Evolutionary conservation across 768 basidiomycete genomes (phyloP).

Genomic region (Auricularia cornea): DNA sequence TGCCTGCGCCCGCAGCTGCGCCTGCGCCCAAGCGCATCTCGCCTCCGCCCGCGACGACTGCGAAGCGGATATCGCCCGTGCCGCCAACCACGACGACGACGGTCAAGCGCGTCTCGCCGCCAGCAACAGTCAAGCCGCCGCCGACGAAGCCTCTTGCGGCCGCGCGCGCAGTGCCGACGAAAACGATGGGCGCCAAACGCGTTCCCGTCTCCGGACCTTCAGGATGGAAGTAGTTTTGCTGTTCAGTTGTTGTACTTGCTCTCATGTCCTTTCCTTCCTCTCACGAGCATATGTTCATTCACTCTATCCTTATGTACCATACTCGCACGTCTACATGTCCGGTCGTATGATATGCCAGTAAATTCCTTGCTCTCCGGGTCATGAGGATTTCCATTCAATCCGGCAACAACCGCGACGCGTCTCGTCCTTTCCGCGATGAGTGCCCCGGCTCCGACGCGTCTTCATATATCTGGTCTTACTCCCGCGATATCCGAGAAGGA

Average conservation of each 20-base stretch:
- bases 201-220: not conserved
- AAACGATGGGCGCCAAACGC: not conserved
- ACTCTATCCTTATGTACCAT: no score
- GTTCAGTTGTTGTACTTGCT: not conserved
- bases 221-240: not conserved
- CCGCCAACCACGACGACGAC: not conserved
- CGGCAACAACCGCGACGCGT: no score
- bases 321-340: no score
- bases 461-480: slow-evolving; percentile 71
- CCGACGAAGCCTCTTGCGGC: not conserved
- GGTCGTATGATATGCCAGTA: no score
- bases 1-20: not conserved
- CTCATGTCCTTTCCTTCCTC: not conserved
- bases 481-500: slow-evolving; percentile 51
- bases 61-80: not conserved
- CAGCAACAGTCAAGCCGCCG: not conserved
- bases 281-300: not conserved
- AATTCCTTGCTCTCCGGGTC: no score
- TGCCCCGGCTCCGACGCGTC: slow-evolving; percentile 37
- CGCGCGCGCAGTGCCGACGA: not conserved
- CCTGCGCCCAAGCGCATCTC: not conserved
- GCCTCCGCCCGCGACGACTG: not conserved
- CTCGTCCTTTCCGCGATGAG: not conserved
- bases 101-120: not conserved
- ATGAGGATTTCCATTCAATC: no score